Evolutionary conservation across 371 early-diverging fungal species (phyloP).

Genomic region (Smittium culicis): DNA sequence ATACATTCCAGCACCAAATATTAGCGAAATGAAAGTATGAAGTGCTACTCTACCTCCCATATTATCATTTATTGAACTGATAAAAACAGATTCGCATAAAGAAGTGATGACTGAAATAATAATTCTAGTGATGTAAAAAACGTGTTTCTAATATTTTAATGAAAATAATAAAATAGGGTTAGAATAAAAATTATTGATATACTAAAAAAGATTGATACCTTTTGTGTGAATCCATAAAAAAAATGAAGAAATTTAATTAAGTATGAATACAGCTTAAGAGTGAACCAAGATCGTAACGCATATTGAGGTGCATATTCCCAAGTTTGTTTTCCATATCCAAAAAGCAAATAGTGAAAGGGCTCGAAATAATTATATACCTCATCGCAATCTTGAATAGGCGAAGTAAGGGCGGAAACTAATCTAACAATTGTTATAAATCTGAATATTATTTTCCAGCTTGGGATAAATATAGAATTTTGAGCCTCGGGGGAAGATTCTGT

Average conservation of each 20-base stretch:
- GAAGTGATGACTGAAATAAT: conserved; percentile 47
- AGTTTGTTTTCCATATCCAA: conserved; percentile 78
- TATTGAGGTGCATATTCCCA: conserved; percentile 91
- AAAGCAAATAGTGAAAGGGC: conserved; percentile 70
- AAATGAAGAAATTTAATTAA: conserved; percentile 34
- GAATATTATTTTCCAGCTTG: conserved; percentile 15
- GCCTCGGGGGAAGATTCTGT: background rate
- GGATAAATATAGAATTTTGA: conserved; percentile 7
- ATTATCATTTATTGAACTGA: conserved; percentile 38
- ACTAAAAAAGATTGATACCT: no score
- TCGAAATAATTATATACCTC: conserved; percentile 96
- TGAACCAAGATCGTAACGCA: conserved; percentile 79
- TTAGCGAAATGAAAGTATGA: conserved; percentile 44
- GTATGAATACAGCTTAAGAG: conserved; percentile 46
- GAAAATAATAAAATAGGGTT: no score
- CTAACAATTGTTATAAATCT: conserved; percentile 17
- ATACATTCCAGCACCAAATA: conserved; percentile 73
- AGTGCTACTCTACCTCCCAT: conserved; percentile 52
- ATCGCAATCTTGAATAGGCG: conserved; percentile 66
- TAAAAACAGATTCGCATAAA: conserved; percentile 56
- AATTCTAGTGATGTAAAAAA: conserved; percentile 60
- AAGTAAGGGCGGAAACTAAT: conserved; percentile 17
- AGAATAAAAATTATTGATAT: no score
- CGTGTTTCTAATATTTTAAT: conserved; percentile 39
- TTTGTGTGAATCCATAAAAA: conserved; percentile 34